Evolutionary conservation across 257 asterid genomes (phyloP).

Genomic region (Penstemon newberryi): DNA sequence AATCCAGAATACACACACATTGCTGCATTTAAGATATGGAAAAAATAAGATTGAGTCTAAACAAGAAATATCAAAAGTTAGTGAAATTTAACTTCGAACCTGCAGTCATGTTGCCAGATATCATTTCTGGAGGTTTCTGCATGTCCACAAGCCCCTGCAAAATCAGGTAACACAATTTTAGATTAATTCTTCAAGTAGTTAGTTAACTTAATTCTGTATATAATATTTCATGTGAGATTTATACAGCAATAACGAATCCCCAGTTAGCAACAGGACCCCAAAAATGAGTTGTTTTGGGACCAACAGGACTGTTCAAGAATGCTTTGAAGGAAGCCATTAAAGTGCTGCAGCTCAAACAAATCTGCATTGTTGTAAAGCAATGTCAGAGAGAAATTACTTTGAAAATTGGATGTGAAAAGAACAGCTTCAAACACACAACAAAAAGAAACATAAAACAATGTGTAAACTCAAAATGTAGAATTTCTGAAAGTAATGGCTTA

Average conservation of each 20-base stretch:
- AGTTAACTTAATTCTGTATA: neutral
- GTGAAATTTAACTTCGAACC: conserved; percentile 40
- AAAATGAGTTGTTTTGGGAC: conserved; percentile 68
- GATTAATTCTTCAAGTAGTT: neutral
- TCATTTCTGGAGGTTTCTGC: conserved; percentile 93
- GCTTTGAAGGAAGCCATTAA: conserved; percentile 62
- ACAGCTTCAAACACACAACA: neutral
- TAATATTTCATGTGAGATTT: conserved; percentile 20
- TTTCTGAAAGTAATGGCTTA: neutral
- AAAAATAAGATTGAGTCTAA: conserved; percentile 16
- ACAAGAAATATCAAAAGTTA: neutral
- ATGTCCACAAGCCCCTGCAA: conserved; percentile 82
- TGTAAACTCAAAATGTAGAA: neutral
- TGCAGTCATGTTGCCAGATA: conserved; percentile 91
- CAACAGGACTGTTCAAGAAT: conserved; percentile 66
- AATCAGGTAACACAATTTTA: conserved; percentile 17
- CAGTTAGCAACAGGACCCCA: conserved; percentile 73
- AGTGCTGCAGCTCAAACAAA: conserved; percentile 7
- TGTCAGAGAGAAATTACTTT: conserved; percentile 9
- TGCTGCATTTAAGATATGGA: conserved; percentile 44
- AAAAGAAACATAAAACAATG: neutral
- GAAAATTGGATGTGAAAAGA: neutral
- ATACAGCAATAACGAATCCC: conserved; percentile 69
- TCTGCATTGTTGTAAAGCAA: conserved; percentile 29
- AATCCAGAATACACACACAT: conserved; percentile 90